Evolutionary conservation across 331 rosid species (phyloP).

Genomic region (Acacia concinna): DNA sequence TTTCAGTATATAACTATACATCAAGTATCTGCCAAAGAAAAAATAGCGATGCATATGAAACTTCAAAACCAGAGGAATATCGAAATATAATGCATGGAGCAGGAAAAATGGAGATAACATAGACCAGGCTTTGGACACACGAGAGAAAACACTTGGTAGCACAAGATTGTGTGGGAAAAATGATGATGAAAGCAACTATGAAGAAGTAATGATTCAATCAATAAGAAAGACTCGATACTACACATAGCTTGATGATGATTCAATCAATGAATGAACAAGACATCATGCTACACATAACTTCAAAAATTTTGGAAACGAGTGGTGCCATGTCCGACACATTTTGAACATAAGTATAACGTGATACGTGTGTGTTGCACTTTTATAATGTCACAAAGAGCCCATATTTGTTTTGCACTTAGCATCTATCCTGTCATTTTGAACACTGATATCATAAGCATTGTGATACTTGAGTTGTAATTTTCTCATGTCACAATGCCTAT

Average conservation of each 20-base stretch:
- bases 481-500: neutral
- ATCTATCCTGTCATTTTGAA: constrained; percentile 42
- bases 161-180: constrained; percentile 14
- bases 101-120: neutral
- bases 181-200: neutral
- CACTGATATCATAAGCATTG: neutral
- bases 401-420: constrained; percentile 13
- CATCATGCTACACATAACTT: neutral
- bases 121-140: constrained; percentile 3
- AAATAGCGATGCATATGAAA: neutral
- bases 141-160: neutral
- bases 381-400: constrained; percentile 53
- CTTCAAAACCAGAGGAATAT: constrained; percentile 24
- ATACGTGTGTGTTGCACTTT: neutral
- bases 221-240: neutral
- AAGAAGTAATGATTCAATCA: neutral
- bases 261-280: constrained; percentile 14
- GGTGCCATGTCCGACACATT: neutral
- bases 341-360: neutral
- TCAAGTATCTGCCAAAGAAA: neutral
- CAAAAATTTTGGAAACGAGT: neutral
- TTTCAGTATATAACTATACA: neutral
- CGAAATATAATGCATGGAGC: neutral
- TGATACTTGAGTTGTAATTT: neutral
- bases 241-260: neutral